Percentiles rank a stretch among this genome's conserved stretches.
These are phyloP conservation scores for Daldinia loculata DNA, from an alignment of 495 filamentous ascomycete genomes.

Conservation along the genomic window DNA sequence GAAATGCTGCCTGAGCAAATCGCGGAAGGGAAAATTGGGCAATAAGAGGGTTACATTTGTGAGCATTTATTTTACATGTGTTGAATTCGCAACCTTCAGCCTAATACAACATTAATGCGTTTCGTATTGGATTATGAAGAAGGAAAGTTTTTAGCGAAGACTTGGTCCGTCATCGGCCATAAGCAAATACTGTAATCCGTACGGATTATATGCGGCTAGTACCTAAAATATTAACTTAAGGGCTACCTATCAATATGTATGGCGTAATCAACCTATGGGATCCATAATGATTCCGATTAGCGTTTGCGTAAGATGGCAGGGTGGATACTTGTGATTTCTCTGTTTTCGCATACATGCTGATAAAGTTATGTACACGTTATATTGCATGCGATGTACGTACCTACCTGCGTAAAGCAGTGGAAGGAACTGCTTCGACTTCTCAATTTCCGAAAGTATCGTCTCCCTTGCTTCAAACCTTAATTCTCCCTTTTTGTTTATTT, in stretches of 20 bases:
- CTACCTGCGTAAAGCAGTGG: too few species aligned
- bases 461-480: too few species aligned
- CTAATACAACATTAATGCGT: not conserved
- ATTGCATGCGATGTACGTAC: too few species aligned
- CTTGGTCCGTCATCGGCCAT: not conserved
- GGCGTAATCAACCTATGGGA: not conserved
- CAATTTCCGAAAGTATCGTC: too few species aligned
- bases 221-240: not conserved
- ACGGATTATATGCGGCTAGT: not conserved
- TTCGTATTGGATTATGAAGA: not conserved
- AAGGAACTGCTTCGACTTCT: too few species aligned
- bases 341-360: too few species aligned
- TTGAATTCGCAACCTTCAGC: not conserved
- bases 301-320: too few species aligned
- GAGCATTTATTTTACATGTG: not conserved
- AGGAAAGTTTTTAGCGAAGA: too few species aligned
- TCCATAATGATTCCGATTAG: not conserved
- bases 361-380: too few species aligned
- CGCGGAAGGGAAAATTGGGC: conserved; percentile 26
- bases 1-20: conserved; percentile 22
- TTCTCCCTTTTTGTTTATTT: not conserved
- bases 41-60: conserved; percentile 32
- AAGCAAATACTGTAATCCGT: not conserved
- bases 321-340: too few species aligned
- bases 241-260: not conserved